Evolutionary conservation across 495 filamentous ascomycete species (phyloP).

Genomic region (Paragyromitra xinjiangensis): DNA sequence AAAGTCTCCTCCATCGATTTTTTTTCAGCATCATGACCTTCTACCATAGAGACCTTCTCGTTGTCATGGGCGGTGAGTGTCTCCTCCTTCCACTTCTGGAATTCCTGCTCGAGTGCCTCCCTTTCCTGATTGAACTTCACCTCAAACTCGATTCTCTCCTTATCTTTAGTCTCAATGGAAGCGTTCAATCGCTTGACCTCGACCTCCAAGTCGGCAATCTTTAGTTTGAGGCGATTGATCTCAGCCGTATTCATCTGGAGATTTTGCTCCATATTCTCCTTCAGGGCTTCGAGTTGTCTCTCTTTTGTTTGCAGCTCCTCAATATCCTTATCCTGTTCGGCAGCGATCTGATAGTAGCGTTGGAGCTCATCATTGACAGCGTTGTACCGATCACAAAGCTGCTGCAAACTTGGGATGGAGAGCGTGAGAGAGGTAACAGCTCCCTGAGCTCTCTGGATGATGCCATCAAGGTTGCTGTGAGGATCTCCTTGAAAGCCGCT

Average conservation of each 20-base stretch:
- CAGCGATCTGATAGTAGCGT: slow-evolving; percentile 48
- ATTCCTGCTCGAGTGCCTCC: slow-evolving; percentile 60
- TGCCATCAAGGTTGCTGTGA: slow-evolving; percentile 53
- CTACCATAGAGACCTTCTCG: slow-evolving; percentile 40
- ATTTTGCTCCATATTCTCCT: slow-evolving; percentile 65
- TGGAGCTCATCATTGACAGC: slow-evolving; percentile 52
- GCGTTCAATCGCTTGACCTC: slow-evolving; percentile 69
- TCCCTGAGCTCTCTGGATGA: slow-evolving; percentile 54
- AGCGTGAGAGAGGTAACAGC: slow-evolving; percentile 51
- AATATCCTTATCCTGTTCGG: slow-evolving; percentile 58
- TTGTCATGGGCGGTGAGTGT: slow-evolving; percentile 48
- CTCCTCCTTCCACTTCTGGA: slow-evolving; percentile 59
- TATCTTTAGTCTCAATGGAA: slow-evolving; percentile 63
- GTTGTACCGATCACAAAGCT: slow-evolving; percentile 56
- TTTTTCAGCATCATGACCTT: slow-evolving; percentile 48
- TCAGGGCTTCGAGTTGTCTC: slow-evolving; percentile 65
- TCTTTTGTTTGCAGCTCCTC: slow-evolving; percentile 67
- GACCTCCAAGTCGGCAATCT: slow-evolving; percentile 64
- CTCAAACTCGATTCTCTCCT: slow-evolving; percentile 61
- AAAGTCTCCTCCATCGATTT: slow-evolving; percentile 52
- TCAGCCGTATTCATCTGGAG: slow-evolving; percentile 65
- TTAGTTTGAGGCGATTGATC: slow-evolving; percentile 62
- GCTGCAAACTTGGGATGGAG: slow-evolving; percentile 52
- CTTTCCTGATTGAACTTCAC: slow-evolving; percentile 65
- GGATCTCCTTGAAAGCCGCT: slow-evolving; percentile 50